A percentile compares a stretch with the other conserved stretches of the same genome.
Conservation (phyloP, 441 rosid species). For the Oxalis stricta region DNA sequence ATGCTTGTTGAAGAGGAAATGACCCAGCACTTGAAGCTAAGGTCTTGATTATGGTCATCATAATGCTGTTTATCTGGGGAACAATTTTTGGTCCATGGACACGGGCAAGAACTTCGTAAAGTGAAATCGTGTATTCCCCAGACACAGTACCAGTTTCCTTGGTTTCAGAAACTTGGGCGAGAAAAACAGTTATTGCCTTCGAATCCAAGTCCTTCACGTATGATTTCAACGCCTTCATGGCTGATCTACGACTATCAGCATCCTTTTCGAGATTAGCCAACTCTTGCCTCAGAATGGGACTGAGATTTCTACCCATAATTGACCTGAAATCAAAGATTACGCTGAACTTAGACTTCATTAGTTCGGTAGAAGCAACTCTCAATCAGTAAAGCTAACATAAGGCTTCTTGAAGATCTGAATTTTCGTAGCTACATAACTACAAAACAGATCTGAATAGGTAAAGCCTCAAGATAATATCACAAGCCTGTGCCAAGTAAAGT, state of each 20-base stretch:
- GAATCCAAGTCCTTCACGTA: slow-evolving; percentile 85
- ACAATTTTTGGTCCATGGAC: slow-evolving; percentile 85
- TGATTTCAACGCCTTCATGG: slow-evolving; percentile 83
- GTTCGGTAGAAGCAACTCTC: no score
- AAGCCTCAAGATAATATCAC: no score
- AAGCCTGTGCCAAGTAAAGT: no score
- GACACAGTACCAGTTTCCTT: slow-evolving; percentile 76
- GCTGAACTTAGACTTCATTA: no score
- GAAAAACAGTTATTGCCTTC: slow-evolving; percentile 72
- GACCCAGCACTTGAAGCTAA: slow-evolving; percentile 85
- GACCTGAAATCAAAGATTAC: slow-evolving; percentile 22
- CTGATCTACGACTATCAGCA: slow-evolving; percentile 75
- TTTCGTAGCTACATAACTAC: no score
- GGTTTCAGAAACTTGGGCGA: slow-evolving; percentile 90
- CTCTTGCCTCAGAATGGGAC: slow-evolving; percentile 57
- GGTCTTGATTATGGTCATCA: slow-evolving; percentile 67
- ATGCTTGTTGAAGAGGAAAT: slow-evolving; percentile 83
- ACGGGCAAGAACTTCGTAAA: slow-evolving; percentile 91
- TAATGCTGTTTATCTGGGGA: slow-evolving; percentile 73
- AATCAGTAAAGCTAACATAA: no score
- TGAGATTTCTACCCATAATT: slow-evolving; percentile 62
- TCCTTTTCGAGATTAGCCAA: slow-evolving; percentile 87
- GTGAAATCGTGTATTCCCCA: slow-evolving; percentile 91
- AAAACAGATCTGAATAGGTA: no score
- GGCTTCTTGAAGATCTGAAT: no score